phyloP scores from a whole-genome alignment of 2,329 filamentous ascomycete genomes.

The Cladorrhinum sp. region DNA sequence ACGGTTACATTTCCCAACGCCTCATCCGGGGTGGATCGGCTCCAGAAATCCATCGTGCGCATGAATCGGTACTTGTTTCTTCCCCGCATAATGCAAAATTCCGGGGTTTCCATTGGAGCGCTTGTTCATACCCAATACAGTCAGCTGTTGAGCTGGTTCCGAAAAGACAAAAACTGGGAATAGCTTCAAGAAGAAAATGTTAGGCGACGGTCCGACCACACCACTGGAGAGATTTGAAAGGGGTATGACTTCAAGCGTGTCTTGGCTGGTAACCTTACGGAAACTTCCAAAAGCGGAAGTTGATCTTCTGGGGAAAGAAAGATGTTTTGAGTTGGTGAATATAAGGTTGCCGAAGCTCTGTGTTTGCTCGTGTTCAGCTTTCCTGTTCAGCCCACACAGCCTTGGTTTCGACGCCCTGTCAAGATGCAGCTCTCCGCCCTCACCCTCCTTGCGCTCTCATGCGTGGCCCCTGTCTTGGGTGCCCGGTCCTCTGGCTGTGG shows the following conservation, averaged over 20 bases:
- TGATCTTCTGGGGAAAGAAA: too few relatives aligned
- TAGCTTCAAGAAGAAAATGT: not conserved
- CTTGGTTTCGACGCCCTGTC: too few relatives aligned
- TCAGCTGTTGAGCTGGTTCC: not conserved
- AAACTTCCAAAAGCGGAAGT: too few relatives aligned
- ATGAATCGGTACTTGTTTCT: not conserved
- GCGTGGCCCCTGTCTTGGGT: constrained; percentile 8
- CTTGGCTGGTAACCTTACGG: too few relatives aligned
- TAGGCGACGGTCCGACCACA: not conserved
- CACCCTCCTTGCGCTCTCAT: constrained; percentile 11
- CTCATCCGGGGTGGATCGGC: too few relatives aligned
- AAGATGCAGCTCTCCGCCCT: constrained; percentile 12
- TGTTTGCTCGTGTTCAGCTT: too few relatives aligned
- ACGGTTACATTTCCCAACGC: not conserved
- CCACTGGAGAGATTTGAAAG: not conserved
- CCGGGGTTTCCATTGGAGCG: not conserved
- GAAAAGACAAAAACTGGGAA: not conserved
- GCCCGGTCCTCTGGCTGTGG: constrained; percentile 17
- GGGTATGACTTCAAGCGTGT: too few relatives aligned
- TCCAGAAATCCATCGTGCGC: not conserved
- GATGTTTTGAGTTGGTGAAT: too few relatives aligned
- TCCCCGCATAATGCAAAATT: not conserved
- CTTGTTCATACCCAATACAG: not conserved
- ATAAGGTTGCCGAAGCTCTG: too few relatives aligned
- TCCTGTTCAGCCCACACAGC: too few relatives aligned